phyloP scores from a whole-genome alignment of 495 filamentous ascomycete genomes.

The Hyphodiscus hymeniophilus region DNA sequence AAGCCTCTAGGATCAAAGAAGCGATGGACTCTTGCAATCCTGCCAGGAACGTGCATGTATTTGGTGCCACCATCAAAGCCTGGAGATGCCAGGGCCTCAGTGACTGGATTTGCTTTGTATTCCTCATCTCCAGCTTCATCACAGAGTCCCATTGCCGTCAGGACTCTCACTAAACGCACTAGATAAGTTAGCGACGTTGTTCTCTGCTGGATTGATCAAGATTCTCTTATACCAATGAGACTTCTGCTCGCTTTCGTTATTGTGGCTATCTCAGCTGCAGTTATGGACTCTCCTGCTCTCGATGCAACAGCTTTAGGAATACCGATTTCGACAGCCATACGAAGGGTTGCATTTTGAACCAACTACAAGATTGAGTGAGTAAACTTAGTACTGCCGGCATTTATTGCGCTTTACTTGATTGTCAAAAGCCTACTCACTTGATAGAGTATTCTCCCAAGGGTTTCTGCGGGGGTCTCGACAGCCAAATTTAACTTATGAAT shows the following conservation, averaged over 20 bases:
- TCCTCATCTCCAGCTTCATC: background rate
- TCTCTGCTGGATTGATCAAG: background rate
- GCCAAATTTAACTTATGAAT: background rate
- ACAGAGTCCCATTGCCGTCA: background rate
- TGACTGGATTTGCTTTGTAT: background rate
- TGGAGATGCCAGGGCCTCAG: background rate
- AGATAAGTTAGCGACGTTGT: background rate
- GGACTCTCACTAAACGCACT: conserved; percentile 7
- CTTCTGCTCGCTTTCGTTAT: background rate
- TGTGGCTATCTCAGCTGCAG: background rate
- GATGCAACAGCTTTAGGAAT: background rate
- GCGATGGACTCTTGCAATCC: background rate
- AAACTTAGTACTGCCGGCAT: too few relatives aligned
- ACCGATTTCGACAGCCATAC: conserved; percentile 2
- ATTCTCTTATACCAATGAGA: background rate
- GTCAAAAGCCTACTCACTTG: background rate
- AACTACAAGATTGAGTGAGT: background rate
- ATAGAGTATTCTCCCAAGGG: background rate
- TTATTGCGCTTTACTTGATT: too few relatives aligned
- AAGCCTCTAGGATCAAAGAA: background rate
- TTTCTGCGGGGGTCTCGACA: background rate
- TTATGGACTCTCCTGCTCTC: background rate
- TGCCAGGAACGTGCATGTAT: conserved; percentile 1
- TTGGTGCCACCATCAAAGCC: background rate
- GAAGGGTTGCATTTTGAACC: background rate